Conservation (phyloP, 768 basidiomycete species). For the Auricularia sp. region DNA sequence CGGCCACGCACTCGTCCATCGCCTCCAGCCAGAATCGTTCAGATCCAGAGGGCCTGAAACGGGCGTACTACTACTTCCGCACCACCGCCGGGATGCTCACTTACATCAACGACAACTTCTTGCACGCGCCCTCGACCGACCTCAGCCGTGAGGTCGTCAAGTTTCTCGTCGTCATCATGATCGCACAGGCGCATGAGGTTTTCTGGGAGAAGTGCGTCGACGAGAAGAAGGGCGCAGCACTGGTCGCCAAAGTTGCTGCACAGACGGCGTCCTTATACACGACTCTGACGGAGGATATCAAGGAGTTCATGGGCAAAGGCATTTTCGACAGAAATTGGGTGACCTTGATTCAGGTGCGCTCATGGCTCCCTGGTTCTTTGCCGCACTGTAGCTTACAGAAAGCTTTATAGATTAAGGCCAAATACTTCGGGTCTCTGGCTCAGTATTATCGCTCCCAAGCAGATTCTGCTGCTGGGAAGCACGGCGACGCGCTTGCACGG, state of each 20-base stretch:
- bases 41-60: conserved; percentile 85
- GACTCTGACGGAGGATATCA: conserved; percentile 78
- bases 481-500: conserved; percentile 80
- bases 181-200: conserved; percentile 91
- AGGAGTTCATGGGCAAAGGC: conserved; percentile 94
- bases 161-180: conserved; percentile 76
- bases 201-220: conserved; percentile 92
- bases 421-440: conserved; percentile 75
- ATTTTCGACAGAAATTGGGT: conserved; percentile 95
- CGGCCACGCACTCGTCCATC: conserved; percentile 85
- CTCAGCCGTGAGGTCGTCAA: conserved; percentile 90
- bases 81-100: conserved; percentile 92
- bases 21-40: conserved; percentile 76
- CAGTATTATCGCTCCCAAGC: conserved; percentile 81
- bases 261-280: conserved; percentile 78
- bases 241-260: conserved; percentile 75
- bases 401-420: conserved; percentile 67
- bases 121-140: conserved; percentile 94
- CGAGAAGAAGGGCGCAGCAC: conserved; percentile 74
- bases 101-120: conserved; percentile 98
- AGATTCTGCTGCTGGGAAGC: conserved; percentile 63
- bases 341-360: conserved; percentile 62
- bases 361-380: neutral
- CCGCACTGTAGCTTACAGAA: neutral
- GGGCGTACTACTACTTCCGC: conserved; percentile 85